Evolutionary conservation across 345 rosid species (phyloP), one percentile per base, ranked within the genome.

Genomic region (Populus tremula): DNA sequence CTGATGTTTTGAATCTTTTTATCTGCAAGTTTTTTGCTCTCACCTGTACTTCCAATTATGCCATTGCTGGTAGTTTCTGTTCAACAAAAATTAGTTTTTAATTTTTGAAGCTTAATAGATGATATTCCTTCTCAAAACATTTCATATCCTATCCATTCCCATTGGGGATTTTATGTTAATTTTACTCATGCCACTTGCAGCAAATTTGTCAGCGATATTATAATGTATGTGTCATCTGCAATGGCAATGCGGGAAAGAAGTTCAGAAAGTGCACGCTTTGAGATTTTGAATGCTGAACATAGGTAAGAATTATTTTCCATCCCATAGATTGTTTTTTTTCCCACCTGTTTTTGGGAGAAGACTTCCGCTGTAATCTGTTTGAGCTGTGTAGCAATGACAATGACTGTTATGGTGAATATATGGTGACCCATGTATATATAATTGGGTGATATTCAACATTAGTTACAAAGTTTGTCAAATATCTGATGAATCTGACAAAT

Each of bases 251-350:
- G 98, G 41, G 97, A 94, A 75, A 91, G 99, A 81, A 88, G 97
- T 84, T 86, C 97, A 82, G 99, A 96, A 88, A 90, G 91, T 85
- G 99, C 98, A 59, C 93, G 94, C 13, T 96, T 96, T 68, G 99
- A 96, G 86, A 73, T 96, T 81, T 86, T 96, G 89, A 88, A 75
- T 87, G 87, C 92, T 47, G 87, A 94, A 33, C 83, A 90, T 78
- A 92, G 99, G 99, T 90, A 90, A 72, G 68, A 17, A 70, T 67
- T 71, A 69, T 74, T 12, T 25, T 7, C 18, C 50, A 41, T 33
- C 2, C 12, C 9, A n/a, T 2, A 47, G 64, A 20, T 33, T 27
- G 29, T 5, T 4, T 10, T 61, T 69, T 43, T 21, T 4, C 4
- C 36, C 36, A 33, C 36, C 36, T 33, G 36, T 33, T 8, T n/a